phyloP scores from a whole-genome alignment of 2,329 filamentous ascomycete species.

The Fusarium guadeloupense region DNA sequence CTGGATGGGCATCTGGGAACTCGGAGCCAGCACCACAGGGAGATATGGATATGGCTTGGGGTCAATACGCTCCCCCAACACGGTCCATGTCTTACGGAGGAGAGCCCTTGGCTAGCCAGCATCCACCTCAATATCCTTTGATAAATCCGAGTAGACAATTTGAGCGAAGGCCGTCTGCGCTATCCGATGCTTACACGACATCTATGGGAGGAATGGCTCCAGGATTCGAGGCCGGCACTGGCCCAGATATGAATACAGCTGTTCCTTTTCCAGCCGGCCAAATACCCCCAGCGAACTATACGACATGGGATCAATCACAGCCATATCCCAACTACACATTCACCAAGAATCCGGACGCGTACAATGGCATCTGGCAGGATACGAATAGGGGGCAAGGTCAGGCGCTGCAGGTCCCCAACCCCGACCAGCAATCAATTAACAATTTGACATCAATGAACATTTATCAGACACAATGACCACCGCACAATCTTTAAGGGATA shows the following conservation, averaged over 20 bases:
- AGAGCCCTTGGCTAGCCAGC: conserved; percentile 50
- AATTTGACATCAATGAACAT: conserved; percentile 7
- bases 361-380: conserved; percentile 50
- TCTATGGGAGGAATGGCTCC: conserved; percentile 50
- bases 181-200: conserved; percentile 57
- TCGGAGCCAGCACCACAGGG: conserved; percentile 54
- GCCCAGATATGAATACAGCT: conserved; percentile 44
- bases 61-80: conserved; percentile 52
- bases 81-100: conserved; percentile 61
- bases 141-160: conserved; percentile 53
- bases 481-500: not conserved
- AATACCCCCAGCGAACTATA: conserved; percentile 51
- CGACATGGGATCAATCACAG: conserved; percentile 57
- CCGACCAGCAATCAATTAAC: conserved; percentile 23
- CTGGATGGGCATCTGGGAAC: conserved; percentile 53
- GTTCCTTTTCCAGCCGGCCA: conserved; percentile 52
- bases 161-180: conserved; percentile 54
- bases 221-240: conserved; percentile 49
- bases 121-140: conserved; percentile 52
- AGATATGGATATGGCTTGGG: conserved; percentile 55
- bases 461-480: conserved; percentile 27
- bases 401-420: conserved; percentile 9
- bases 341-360: conserved; percentile 50
- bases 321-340: conserved; percentile 46
- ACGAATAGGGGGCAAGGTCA: conserved; percentile 17